Evolutionary conservation across 345 rosid genomes (phyloP).

Genomic region (Bretschneidera sinensis): DNA sequence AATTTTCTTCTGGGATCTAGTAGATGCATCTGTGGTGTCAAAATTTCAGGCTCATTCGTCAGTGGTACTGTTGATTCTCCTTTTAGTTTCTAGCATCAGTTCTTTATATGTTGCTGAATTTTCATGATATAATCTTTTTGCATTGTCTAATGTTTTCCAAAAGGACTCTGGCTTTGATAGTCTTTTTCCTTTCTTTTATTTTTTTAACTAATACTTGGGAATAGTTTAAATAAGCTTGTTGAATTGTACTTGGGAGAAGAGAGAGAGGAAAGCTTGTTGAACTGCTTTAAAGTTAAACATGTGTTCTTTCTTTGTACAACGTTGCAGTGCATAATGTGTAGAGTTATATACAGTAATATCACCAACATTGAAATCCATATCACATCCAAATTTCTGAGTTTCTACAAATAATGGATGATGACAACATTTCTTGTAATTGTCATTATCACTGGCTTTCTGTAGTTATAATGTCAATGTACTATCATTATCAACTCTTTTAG

Average conservation of each 20-base stretch:
- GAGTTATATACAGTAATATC: too few relatives aligned
- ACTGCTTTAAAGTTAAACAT: neutral
- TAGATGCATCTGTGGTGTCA: conserved; percentile 72
- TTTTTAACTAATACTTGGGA: neutral
- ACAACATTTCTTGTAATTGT: too few relatives aligned
- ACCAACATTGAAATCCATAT: too few relatives aligned
- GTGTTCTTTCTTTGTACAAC: too few relatives aligned
- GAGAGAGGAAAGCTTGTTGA: neutral
- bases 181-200: neutral
- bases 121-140: neutral
- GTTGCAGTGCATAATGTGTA: too few relatives aligned
- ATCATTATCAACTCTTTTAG: too few relatives aligned
- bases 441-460: too few relatives aligned
- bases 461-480: too few relatives aligned
- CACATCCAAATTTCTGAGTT: too few relatives aligned
- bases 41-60: conserved; percentile 77
- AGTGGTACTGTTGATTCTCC: conserved; percentile 50
- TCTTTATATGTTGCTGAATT: neutral
- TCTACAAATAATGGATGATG: too few relatives aligned
- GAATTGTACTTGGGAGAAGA: too few relatives aligned
- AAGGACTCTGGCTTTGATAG: neutral
- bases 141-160: neutral
- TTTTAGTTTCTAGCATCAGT: neutral
- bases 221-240: neutral
- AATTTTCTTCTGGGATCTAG: conserved; percentile 95